Evolutionary conservation across 176 grass and related monocot genomes (phyloP), one percentile per base, ranked within the genome.

Genomic region (Pharus latifolius): DNA sequence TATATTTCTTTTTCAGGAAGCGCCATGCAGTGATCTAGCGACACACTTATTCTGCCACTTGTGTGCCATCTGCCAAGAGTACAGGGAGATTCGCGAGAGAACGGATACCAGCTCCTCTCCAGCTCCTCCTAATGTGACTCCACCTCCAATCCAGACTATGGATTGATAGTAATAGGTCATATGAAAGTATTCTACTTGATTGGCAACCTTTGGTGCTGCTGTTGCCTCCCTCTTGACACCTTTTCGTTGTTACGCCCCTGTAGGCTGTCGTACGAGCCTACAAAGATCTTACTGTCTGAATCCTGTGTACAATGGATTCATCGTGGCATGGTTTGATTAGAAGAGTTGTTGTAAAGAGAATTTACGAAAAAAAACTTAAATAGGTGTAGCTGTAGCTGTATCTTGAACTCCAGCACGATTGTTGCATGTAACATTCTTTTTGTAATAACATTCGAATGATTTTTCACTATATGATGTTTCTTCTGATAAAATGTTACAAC

Each of bases 21-120:
- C 82, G 42, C 89, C 89, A 9, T 92, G 93, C 22, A 84, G 87
- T 6, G 93, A 96, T 70, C 84, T 84, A 61, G 79, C 80, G 25
- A 96, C 93, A 7, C 89, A 96, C 61, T 83, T 96, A 67, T 92
- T 88, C 79, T 92, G 93, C 52, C 93, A 96, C 70, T 41, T 90
- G 52, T 96, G 93, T 42, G 93, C 89, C 44, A 85, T 96, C 58
- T 96, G 93, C 43, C 93, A 90, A 81, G 89, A 96, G 80, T 89
- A 84, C 70, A 84, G 89, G 77, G 89, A 96, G 86, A 92, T 96
- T 51, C 80, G 74, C 6, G 73, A 87, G 70, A 90, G 93, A 74
- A 65, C 83, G 65, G 56, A 66, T 40, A 51, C 17, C 45, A 34
- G 35, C 33, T 58, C 27, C 44, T 68, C 73, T 73, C 29, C 65